Base-by-base conservation (phyloP, 2,329 filamentous ascomycete species). In the Cordyceps cicadae region DNA sequence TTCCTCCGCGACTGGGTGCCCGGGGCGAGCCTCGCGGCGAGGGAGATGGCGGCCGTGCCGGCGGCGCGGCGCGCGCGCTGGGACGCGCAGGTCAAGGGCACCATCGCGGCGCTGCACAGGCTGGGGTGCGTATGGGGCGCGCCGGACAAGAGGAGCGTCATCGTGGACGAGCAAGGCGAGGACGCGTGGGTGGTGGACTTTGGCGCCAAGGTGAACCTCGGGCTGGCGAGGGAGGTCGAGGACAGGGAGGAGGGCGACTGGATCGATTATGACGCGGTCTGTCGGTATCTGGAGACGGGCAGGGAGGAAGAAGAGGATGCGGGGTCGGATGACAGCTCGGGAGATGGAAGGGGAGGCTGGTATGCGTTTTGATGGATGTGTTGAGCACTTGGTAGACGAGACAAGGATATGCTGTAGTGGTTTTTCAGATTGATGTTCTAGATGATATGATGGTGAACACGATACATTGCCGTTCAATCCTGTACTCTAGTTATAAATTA, bases 1-100 rank as follows among this genome's bases (percentile, higher is more conserved):
- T 61, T 61, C 45, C 52, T 61, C 19, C 59, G 59, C 59, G 59
- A 61, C 21, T 61, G 59, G 59, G 46, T 61, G 11, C 52, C 52
- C 21, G 59, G 59, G 32, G 34, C 34, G 17, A 56, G 45, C 45
- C 59, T 61, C 19, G 24, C 8, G 11, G 19, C 51, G 43, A 26
- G 41, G 6, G 34, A 54, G 11, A 49, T 54, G 39, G 43, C 26
- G 12, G 32, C 43, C 14, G 12, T 54, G 15, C 41, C 59, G 9
- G 34, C 11, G 12, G 43, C 11, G 15, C 26, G 32, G 32, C 52
- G 51, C 34, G 43, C n/a, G 17, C 45, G 3, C 12, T 61, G 59
- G 59, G 59, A 55, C 45, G 12, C 5, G 19, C 24, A 50, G 32
- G 45, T 61, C 9, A 21, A 34, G 19, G 1, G 17, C 11, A 55